phyloP scores from a whole-genome alignment of 1,284 basidiomycete species.

The Caloboletus firmus region DNA sequence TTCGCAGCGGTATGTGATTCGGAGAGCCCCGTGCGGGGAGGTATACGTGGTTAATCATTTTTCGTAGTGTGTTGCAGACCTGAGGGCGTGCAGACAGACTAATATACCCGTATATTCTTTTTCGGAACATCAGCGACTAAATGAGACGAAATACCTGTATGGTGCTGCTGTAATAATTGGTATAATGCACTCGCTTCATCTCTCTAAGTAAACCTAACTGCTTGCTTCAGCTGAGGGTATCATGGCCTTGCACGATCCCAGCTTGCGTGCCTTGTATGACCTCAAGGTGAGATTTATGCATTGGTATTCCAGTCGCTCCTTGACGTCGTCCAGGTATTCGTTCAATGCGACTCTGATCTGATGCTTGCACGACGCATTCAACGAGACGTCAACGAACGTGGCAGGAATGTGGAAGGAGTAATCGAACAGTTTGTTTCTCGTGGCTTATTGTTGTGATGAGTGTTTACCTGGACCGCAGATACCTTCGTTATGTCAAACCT shows the following conservation, averaged over 20 bases:
- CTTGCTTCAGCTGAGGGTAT: conserved; percentile 80
- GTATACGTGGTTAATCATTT: neutral
- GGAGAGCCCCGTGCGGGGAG: neutral
- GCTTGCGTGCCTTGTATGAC: conserved; percentile 82
- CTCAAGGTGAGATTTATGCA: conserved; percentile 66
- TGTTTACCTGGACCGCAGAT: conserved; percentile 46
- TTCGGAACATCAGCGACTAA: conserved; percentile 82
- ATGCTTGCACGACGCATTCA: conserved; percentile 94
- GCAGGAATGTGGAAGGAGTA: conserved; percentile 82
- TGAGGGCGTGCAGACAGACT: conserved; percentile 80
- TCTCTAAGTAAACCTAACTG: neutral
- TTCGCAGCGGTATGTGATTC: conserved; percentile 68
- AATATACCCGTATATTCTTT: conserved; percentile 96
- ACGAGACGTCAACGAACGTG: conserved; percentile 87
- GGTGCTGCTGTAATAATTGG: conserved; percentile 94
- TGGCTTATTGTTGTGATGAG: neutral
- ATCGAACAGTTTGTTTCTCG: conserved; percentile 74
- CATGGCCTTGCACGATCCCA: conserved; percentile 83
- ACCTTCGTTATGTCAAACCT: conserved; percentile 90
- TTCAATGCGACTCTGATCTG: conserved; percentile 91
- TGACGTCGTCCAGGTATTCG: conserved; percentile 56
- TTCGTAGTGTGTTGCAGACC: conserved; percentile 73
- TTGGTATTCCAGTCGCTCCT: neutral
- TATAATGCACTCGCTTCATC: conserved; percentile 31
- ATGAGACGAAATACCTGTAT: conserved; percentile 90